Conservation (phyloP, 495 filamentous ascomycete genomes). For the Penicillium manginii region DNA sequence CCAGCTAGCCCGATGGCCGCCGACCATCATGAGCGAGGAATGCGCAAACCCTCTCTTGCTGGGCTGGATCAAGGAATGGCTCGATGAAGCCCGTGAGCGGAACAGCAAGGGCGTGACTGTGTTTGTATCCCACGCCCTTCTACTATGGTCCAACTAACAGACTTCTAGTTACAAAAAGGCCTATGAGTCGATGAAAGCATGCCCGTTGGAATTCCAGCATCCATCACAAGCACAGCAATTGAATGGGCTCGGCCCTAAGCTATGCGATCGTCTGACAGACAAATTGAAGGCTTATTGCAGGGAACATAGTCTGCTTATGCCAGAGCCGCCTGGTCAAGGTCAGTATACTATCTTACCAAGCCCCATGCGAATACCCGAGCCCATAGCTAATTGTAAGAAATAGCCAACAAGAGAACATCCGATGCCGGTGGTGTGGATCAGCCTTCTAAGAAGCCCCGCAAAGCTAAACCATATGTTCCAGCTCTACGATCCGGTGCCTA, state of each 20-base stretch:
- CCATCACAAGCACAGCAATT: conserved; percentile 75
- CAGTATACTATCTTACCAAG: neutral
- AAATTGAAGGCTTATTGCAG: conserved; percentile 68
- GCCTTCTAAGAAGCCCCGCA: conserved; percentile 67
- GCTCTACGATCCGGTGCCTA: conserved; percentile 73
- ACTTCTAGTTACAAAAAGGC: conserved; percentile 70
- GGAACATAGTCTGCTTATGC: conserved; percentile 72
- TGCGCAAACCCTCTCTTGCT: conserved; percentile 78
- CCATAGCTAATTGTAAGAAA: neutral
- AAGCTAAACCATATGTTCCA: conserved; percentile 72
- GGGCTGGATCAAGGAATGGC: conserved; percentile 79
- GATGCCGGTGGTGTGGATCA: conserved; percentile 42
- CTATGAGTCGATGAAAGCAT: conserved; percentile 79
- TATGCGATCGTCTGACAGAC: conserved; percentile 72
- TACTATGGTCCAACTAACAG: conserved; percentile 8
- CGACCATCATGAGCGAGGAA: conserved; percentile 40
- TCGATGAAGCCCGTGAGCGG: conserved; percentile 70
- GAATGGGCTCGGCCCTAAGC: conserved; percentile 70
- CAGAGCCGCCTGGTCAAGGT: conserved; percentile 55
- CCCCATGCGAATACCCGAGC: neutral
- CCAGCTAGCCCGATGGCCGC: conserved; percentile 9
- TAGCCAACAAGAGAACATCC: conserved; percentile 49
- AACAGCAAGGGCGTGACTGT: conserved; percentile 71
- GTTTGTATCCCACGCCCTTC: conserved; percentile 33
- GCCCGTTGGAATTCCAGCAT: conserved; percentile 73